Percentiles rank a stretch among this genome's conserved stretches.
phyloP scores from a whole-genome alignment of 192 early-diverging fungal species.

The Haplosporangium gracile region DNA sequence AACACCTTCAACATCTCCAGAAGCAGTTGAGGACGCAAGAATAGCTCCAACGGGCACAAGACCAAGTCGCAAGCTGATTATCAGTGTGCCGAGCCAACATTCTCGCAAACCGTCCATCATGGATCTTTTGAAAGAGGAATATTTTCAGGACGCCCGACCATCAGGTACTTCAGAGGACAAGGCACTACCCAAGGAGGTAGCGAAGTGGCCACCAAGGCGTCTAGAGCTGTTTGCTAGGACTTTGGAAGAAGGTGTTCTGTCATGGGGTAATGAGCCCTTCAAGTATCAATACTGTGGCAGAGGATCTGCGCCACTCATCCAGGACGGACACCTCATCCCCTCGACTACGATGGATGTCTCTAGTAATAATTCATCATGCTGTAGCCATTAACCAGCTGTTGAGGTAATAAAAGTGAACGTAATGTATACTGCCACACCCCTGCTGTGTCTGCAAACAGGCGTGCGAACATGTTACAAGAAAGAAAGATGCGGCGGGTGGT shows the following conservation, averaged over 20 bases:
- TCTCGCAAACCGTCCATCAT: constrained; percentile 75
- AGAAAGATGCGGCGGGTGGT: background rate
- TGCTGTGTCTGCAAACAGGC: background rate
- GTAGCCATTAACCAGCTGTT: background rate
- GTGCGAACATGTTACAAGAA: background rate
- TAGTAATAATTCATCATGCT: background rate
- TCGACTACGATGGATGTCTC: background rate
- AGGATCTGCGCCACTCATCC: background rate
- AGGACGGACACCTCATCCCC: constrained; percentile 42
- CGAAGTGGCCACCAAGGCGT: constrained; percentile 20
- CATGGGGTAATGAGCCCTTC: constrained; percentile 79
- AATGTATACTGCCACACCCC: background rate
- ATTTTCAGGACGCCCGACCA: background rate
- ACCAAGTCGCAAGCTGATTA: constrained; percentile 44
- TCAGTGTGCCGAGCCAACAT: constrained; percentile 71
- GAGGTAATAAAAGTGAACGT: background rate
- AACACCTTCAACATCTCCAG: background rate
- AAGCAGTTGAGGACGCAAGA: background rate
- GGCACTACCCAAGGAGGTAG: background rate
- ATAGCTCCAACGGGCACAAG: background rate
- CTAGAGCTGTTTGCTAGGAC: constrained; percentile 80
- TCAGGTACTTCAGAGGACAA: background rate
- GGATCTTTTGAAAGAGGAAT: constrained; percentile 37
- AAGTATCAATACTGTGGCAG: constrained; percentile 46
- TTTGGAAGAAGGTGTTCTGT: constrained; percentile 65